Conservation (phyloP, 352 stramenopile species). For the Albugo candida region DNA sequence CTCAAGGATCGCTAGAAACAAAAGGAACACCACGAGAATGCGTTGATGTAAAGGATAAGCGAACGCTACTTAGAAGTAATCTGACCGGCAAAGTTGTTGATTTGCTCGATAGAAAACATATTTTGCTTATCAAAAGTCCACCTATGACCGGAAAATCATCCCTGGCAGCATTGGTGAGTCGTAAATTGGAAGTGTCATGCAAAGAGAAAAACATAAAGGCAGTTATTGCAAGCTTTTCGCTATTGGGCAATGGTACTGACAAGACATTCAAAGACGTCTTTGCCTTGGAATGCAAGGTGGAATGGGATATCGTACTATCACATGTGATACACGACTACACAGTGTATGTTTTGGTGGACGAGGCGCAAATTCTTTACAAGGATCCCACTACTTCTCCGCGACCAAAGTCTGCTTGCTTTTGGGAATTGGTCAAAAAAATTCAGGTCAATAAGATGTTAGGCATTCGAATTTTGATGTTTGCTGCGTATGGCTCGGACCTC, state of each 20-base stretch:
- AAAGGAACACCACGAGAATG: too few relatives aligned
- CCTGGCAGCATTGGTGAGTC: conserved; percentile 5
- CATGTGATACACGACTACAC: not conserved
- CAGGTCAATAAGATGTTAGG: not conserved
- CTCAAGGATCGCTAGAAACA: too few relatives aligned
- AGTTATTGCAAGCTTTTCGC: not conserved
- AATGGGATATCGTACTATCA: not conserved
- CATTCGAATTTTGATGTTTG: conserved; percentile 10
- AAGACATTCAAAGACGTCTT: conserved; percentile 1
- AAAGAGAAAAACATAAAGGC: not conserved
- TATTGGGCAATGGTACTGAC: not conserved
- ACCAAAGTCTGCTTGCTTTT: conserved; percentile 2
- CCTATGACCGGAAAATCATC: conserved; percentile 7
- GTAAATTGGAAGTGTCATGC: not conserved
- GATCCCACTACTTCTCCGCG: not conserved
- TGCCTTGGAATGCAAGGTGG: not conserved
- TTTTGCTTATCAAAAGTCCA: conserved; percentile 6
- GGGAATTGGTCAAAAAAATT: conserved; percentile 5
- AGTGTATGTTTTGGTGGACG: conserved; percentile 5
- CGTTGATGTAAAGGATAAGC: conserved; percentile 4
- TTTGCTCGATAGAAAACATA: conserved; percentile 1
- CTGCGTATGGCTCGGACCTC: conserved; percentile 3
- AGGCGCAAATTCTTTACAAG: conserved; percentile 4
- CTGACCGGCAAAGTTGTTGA: conserved; percentile 3
- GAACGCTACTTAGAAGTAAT: not conserved